Conservation (phyloP, 352 stramenopile genomes). For the Phytophthora foliorum region DNA sequence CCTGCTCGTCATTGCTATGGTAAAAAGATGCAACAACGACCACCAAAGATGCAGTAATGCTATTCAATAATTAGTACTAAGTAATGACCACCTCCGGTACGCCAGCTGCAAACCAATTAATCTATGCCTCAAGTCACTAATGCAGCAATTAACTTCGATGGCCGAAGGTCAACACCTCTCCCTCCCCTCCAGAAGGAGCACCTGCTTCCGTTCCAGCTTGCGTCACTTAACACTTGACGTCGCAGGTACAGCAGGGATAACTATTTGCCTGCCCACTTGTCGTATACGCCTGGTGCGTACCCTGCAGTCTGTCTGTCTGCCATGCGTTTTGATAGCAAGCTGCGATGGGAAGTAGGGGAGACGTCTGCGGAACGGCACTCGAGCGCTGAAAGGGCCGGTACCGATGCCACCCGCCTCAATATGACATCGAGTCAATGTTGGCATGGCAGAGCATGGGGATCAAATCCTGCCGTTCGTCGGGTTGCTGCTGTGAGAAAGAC, state of each 20-base stretch:
- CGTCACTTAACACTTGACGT: neutral
- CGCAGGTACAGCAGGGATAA: neutral
- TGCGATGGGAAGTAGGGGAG: conserved; percentile 12
- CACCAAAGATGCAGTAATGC: conserved; percentile 4
- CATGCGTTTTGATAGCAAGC: conserved; percentile 19
- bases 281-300: conserved; percentile 7
- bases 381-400: too few relatives aligned
- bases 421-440: neutral
- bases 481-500: conserved; percentile 11
- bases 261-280: neutral
- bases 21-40: neutral
- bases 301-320: neutral
- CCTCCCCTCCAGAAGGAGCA: neutral
- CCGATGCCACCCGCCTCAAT: too few relatives aligned
- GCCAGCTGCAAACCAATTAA: neutral
- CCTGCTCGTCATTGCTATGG: neutral
- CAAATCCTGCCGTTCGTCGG: conserved; percentile 2
- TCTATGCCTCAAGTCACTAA: conserved; percentile 1
- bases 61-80: too few relatives aligned
- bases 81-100: neutral
- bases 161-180: too few relatives aligned
- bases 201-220: neutral
- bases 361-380: neutral
- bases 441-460: neutral
- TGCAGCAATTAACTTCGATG: neutral